These are phyloP conservation scores for Pichia sp. DNA, from an alignment of 1,139 yeast genomes.

Conservation along the genomic window DNA sequence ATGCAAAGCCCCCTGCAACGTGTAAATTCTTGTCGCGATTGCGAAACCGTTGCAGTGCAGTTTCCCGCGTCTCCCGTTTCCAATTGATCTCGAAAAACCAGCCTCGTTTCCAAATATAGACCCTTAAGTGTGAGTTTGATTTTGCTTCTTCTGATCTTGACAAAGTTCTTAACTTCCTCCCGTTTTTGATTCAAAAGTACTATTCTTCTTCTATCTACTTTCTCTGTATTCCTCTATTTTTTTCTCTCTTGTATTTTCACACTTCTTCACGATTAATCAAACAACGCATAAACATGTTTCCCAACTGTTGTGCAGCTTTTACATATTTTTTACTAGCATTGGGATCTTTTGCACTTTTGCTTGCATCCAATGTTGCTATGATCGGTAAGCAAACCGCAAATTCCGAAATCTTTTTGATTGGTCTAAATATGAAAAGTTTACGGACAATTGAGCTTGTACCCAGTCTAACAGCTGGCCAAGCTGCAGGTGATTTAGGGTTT, in stretches of 20 bases:
- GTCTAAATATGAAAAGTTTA: slow-evolving; percentile 33
- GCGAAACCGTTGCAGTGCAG: too few species aligned
- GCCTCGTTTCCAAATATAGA: too few species aligned
- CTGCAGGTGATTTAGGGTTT: slow-evolving; percentile 38
- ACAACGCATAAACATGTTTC: not conserved
- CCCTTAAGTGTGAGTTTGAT: too few species aligned
- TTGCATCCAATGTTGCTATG: slow-evolving; percentile 17
- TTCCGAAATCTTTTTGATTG: slow-evolving; percentile 35
- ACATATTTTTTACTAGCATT: slow-evolving; percentile 8
- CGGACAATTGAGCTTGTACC: slow-evolving; percentile 16
- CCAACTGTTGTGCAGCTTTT: slow-evolving; percentile 4
- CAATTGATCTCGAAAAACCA: too few species aligned
- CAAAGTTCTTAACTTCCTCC: too few species aligned
- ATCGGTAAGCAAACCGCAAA: slow-evolving; percentile 29
- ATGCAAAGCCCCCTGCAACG: too few species aligned
- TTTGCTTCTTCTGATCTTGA: too few species aligned
- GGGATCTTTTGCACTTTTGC: slow-evolving; percentile 12
- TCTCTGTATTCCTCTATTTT: not conserved
- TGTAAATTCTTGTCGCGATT: too few species aligned
- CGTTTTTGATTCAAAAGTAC: not conserved
- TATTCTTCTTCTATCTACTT: not conserved
- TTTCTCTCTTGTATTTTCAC: too few species aligned
- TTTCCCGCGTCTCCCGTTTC: too few species aligned
- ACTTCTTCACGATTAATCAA: too few species aligned
- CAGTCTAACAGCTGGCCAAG: slow-evolving; percentile 6